These are phyloP conservation scores for Hemileia vastatrix DNA, from an alignment of 1,284 basidiomycete genomes.

Conservation along the genomic window DNA sequence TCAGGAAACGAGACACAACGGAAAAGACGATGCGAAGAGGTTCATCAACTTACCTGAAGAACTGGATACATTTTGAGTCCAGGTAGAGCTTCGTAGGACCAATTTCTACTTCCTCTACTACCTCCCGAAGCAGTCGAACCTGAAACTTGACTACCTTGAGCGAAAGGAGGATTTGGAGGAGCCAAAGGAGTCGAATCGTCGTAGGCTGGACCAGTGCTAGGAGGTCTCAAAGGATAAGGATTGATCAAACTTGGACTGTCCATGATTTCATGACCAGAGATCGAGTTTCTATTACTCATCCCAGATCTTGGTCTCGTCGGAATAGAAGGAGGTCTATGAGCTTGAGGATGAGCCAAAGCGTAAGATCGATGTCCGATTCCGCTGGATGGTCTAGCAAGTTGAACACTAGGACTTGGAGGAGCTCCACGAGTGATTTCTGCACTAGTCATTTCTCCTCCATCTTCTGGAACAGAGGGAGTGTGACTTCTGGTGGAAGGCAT, in stretches of 20 bases:
- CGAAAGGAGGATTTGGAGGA: conserved; percentile 7
- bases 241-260: neutral
- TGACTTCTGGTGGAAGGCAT: conserved; percentile 30
- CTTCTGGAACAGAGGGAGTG: conserved; percentile 35
- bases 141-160: conserved; percentile 8
- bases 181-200: conserved; percentile 8
- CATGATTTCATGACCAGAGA: neutral
- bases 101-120: conserved; percentile 19
- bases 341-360: conserved; percentile 28
- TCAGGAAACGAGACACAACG: too few relatives aligned
- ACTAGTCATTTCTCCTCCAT: conserved; percentile 35
- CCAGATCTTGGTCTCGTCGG: neutral
- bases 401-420: conserved; percentile 25
- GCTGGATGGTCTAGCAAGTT: conserved; percentile 27
- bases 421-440: conserved; percentile 15
- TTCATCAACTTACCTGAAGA: conserved; percentile 6
- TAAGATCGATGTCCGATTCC: conserved; percentile 27
- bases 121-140: neutral
- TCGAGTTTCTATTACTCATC: neutral
- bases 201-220: conserved; percentile 16
- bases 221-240: conserved; percentile 23
- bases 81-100: conserved; percentile 32
- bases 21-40: too few relatives aligned
- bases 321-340: conserved; percentile 16
- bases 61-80: conserved; percentile 35